phyloP scores from a whole-genome alignment of 345 rosid genomes.

The Gossypium rotundifolium region DNA sequence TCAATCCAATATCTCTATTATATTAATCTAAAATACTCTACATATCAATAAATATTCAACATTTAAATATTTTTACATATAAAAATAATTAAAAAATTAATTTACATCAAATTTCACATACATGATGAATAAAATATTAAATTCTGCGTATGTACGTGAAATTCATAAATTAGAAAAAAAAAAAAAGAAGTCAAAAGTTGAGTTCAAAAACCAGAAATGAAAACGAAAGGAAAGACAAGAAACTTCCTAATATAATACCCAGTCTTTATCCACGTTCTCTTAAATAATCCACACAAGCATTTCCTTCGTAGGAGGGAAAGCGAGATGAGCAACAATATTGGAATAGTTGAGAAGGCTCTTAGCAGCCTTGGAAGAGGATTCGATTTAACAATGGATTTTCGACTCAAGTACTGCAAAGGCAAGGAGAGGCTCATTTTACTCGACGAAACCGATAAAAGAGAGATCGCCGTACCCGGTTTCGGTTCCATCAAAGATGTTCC shows the following conservation, averaged over 20 bases:
- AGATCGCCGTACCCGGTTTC: constrained; percentile 56
- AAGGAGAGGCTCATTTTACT: constrained; percentile 52
- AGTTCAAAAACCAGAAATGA: neutral
- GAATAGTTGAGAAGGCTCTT: constrained; percentile 48
- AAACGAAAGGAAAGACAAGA: neutral
- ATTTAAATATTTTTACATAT: too few relatives aligned
- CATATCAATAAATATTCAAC: too few relatives aligned
- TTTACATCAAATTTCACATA: too few relatives aligned
- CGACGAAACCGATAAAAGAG: constrained; percentile 42
- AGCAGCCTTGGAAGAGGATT: constrained; percentile 81
- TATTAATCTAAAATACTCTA: too few relatives aligned
- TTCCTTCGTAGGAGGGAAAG: neutral
- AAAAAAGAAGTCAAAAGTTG: neutral
- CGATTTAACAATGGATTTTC: constrained; percentile 74
- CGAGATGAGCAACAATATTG: constrained; percentile 21
- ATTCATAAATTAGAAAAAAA: neutral
- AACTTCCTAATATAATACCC: neutral
- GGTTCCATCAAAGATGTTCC: constrained; percentile 53
- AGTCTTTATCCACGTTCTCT: neutral
- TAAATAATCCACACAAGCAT: neutral
- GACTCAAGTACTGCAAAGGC: constrained; percentile 78
- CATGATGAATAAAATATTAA: too few relatives aligned
- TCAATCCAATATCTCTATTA: too few relatives aligned
- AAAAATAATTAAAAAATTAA: too few relatives aligned
- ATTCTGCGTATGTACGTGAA: too few relatives aligned